Evolutionary conservation across 2,329 filamentous ascomycete species (phyloP), one percentile per base, ranked within the genome.

Genomic region (Parastagonospora nodorum): DNA sequence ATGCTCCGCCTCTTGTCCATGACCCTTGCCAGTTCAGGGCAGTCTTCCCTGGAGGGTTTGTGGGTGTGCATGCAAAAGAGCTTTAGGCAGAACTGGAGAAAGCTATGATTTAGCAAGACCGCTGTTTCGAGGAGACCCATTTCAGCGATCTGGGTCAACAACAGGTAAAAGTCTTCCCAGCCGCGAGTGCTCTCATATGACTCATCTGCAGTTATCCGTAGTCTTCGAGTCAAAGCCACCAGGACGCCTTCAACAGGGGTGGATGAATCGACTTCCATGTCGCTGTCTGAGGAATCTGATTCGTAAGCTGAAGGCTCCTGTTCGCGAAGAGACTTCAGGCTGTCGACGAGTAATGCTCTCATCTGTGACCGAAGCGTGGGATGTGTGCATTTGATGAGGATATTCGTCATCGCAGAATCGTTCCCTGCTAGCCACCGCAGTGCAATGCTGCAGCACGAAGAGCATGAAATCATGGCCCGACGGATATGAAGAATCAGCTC

Each of bases 341-440:
- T 53, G 8, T 72, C 67, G 11, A 73, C 48, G 10, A 75, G 38
- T 32, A 74, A 60, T n/a, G 54, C 45, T 9, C 64, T 61, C 8
- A 55, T 64, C 28, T 63, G 63, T 28, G 61, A 54, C 35, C 72
- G 69, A 30, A 74, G 53, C 40, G 62, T 68, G 30, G 55, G 36
- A 36, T 71, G 62, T 6, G 57, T 47, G 41, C 63, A 68, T 39
- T 66, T 64, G 38, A 75, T 29, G 2, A 92, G 69, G 31, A 93
- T 68, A 55, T 86, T 84, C 33, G 84, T 80, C n/a, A 92, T 75
- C 3, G 83, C 78, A 19, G 82, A 79, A 0, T 79, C 79, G 27
- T 84, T 80, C 2, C 73, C 67, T 27, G 72, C 71, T 50, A 89
- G 83, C 77, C 88, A 91, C 38, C 83, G 75, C 45, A 88, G 80